A percentile compares a stretch with the other conserved stretches of the same genome.
These are phyloP conservation scores for Glarea lozoyensis DNA, from an alignment of 495 filamentous ascomycete genomes.

Conservation along the genomic window DNA sequence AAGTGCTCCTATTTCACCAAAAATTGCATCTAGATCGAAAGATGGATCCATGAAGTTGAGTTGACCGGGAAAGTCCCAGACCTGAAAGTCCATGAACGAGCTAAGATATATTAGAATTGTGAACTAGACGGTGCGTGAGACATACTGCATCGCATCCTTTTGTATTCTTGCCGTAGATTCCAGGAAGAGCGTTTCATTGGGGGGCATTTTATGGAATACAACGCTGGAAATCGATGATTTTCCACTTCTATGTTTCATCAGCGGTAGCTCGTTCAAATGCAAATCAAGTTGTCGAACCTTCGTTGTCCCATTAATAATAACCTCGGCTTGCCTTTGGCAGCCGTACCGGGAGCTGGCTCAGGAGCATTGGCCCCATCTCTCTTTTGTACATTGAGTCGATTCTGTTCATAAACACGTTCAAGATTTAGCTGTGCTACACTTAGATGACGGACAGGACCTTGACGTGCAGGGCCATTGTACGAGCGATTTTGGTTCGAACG, in stretches of 20 bases:
- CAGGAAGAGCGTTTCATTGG: slow-evolving; percentile 87
- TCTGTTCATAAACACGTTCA: slow-evolving; percentile 47
- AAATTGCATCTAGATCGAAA: slow-evolving; percentile 87
- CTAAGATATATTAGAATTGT: slow-evolving; percentile 34
- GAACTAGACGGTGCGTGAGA: not conserved
- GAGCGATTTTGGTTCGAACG: slow-evolving; percentile 13
- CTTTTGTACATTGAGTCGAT: slow-evolving; percentile 30
- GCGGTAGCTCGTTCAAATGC: not conserved
- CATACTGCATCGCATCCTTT: slow-evolving; percentile 81
- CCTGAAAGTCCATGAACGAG: slow-evolving; percentile 98
- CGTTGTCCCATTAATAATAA: slow-evolving; percentile 92
- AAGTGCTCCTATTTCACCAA: slow-evolving; percentile 83
- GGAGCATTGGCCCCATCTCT: slow-evolving; percentile 28
- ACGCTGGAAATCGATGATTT: slow-evolving; percentile 98
- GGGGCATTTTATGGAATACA: slow-evolving; percentile 94
- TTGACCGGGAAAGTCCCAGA: slow-evolving; percentile 95
- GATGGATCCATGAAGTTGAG: slow-evolving; percentile 77
- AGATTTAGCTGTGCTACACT: slow-evolving; percentile 45
- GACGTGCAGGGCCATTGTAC: slow-evolving; percentile 22
- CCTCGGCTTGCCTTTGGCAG: slow-evolving; percentile 61
- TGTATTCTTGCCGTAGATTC: slow-evolving; percentile 90
- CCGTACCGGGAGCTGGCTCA: slow-evolving; percentile 31
- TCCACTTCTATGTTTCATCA: slow-evolving; percentile 60
- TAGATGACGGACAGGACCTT: slow-evolving; percentile 23
- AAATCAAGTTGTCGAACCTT: slow-evolving; percentile 44